Percentiles rank a stretch among this genome's conserved stretches.
Evolutionary conservation across 2,329 filamentous ascomycete species (phyloP).

Genomic region (Talaromyces sp.): DNA sequence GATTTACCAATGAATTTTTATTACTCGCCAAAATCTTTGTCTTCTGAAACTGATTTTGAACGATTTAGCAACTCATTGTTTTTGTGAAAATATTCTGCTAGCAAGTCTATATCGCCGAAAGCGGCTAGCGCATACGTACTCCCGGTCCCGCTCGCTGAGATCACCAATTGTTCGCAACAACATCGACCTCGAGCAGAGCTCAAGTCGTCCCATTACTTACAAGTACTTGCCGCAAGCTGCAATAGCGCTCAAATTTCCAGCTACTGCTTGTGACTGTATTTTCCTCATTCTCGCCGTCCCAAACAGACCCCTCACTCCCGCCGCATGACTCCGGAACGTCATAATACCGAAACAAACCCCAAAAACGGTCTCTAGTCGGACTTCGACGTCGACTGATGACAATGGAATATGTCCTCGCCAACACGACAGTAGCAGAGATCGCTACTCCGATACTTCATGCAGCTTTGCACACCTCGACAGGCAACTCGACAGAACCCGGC

Average conservation of each 20-base stretch:
- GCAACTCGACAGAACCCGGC: neutral
- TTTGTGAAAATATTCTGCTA: no score
- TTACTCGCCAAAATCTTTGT: no score
- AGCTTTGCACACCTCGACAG: neutral
- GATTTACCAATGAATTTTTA: no score
- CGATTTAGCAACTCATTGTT: no score
- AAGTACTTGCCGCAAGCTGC: neutral
- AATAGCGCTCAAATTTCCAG: neutral
- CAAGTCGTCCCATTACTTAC: neutral
- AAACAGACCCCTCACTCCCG: neutral
- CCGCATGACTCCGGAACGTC: neutral
- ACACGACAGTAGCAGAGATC: neutral
- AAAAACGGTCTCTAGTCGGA: neutral
- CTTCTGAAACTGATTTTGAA: no score
- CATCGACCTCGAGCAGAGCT: neutral
- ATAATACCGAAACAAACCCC: neutral
- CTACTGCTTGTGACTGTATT: neutral
- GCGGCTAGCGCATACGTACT: neutral
- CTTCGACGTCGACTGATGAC: neutral
- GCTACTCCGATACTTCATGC: neutral
- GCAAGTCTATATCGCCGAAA: neutral
- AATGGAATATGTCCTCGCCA: neutral
- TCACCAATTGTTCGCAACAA: neutral
- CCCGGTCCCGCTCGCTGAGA: neutral
- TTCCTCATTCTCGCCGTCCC: neutral